Percentiles rank a stretch among this genome's conserved stretches.
phyloP scores from a whole-genome alignment of 805 yeast species.

The Brettanomyces sp. region DNA sequence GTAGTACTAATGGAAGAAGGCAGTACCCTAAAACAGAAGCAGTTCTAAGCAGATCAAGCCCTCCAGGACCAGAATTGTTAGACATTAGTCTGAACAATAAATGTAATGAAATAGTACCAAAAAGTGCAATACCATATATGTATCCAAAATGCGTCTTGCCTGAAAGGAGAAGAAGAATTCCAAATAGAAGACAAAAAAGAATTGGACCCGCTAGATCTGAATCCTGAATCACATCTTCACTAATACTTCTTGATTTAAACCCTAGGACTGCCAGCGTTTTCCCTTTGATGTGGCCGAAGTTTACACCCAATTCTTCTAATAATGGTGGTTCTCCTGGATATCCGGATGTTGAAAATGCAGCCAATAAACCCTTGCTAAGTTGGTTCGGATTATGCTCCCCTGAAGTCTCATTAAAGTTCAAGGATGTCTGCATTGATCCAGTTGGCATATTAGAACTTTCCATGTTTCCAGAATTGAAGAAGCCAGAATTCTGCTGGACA shows the following conservation, averaged over 20 bases:
- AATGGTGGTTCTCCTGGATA: conserved; percentile 93
- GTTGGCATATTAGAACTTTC: conserved; percentile 5
- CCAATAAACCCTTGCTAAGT: conserved; percentile 68
- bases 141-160: conserved; percentile 97
- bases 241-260: conserved; percentile 50
- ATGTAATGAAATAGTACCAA: conserved; percentile 83
- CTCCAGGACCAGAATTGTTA: conserved; percentile 29
- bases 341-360: conserved; percentile 89
- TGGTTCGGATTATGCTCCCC: conserved; percentile 24
- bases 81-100: conserved; percentile 84
- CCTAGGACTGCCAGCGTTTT: conserved; percentile 83
- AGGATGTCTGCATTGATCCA: conserved; percentile 21
- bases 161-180: conserved; percentile 68
- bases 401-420: conserved; percentile 12
- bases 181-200: conserved; percentile 79
- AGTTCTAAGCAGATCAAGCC: conserved; percentile 55
- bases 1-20: conserved; percentile 74
- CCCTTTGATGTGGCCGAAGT: conserved; percentile 74
- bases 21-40: conserved; percentile 94
- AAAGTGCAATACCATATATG: conserved; percentile 89
- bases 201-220: conserved; percentile 94
- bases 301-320: conserved; percentile 87
- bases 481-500: too few species aligned
- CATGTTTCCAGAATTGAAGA: not conserved
- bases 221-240: conserved; percentile 74